Evolutionary conservation across 2,329 filamentous ascomycete species (phyloP), one percentile per base, ranked within the genome.

Genomic region (Phyllosticta citrichinensis): DNA sequence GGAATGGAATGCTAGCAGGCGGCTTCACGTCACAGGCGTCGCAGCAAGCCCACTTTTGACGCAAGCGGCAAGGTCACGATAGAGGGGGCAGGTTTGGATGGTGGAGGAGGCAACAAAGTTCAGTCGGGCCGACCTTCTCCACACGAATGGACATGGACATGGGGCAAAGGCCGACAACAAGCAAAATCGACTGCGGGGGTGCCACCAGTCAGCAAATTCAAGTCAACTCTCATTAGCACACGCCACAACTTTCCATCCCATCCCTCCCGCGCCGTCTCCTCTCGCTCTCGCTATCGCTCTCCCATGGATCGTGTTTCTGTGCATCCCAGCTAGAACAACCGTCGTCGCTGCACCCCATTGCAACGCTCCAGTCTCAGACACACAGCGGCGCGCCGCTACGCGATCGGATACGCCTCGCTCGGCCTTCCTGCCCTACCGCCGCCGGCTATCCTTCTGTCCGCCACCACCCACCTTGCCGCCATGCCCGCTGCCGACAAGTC

Each of bases 401-500:
- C 22, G 17, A 9, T 19, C 22, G 22, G 22, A 22, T 12, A 20
- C 24, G 54, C 52, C 52, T 47, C 20, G 56, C 56, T 50, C 56
- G 50, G 56, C 56, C 40, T 33, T 58, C 56, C 40, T 47, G 47
- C 30, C 56, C 56, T 24, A 50, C 24, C 40, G n/a, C 51, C 30
- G 14, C 20, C 53, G 58, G 58, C 58, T 52, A 56, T 50, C 58
- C 58, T 54, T 53, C 52, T 60, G 40, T 20, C 55, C 27, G 17
- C 56, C 17, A 10, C 20, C 51, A 35, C 50, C 51, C 33, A 40
- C 27, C 35, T 51, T 22, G 30, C 58, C 57, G 22, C 20, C 47
- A 61, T 61, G 59, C 59, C 59, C 40, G 40, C 59, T 54, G 59
- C 50, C 17, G 52, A 27, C 2, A 20, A 40, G 30, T 11, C 57